Evolutionary conservation across 371 early-diverging fungal genomes (phyloP).

Genomic region (Furculomyces boomerangus): DNA sequence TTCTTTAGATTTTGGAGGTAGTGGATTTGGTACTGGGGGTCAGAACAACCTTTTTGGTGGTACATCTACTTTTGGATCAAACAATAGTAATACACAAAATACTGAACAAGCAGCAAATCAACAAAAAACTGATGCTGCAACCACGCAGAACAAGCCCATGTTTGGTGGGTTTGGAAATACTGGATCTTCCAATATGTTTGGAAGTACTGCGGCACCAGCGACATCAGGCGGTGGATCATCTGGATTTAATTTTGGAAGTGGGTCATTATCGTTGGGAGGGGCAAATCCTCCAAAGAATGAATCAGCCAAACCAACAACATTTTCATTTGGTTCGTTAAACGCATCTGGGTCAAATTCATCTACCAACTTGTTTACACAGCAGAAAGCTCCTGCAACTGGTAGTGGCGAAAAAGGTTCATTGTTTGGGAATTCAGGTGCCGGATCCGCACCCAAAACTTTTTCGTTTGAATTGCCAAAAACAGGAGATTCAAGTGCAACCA

Average conservation of each 20-base stretch:
- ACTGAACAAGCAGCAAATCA: not conserved
- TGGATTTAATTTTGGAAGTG: not conserved
- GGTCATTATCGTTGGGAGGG: not conserved
- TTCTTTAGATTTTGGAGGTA: too few relatives aligned
- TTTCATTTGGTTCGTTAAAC: too few relatives aligned
- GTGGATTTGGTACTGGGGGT: too few relatives aligned
- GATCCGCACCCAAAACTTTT: not conserved
- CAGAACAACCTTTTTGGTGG: too few relatives aligned
- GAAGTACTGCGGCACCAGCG: not conserved
- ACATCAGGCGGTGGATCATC: not conserved
- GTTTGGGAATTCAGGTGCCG: not conserved
- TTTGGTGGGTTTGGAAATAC: not conserved
- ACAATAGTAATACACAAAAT: not conserved
- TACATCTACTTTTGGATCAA: not conserved
- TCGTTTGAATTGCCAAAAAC: not conserved
- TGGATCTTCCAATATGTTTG: not conserved
- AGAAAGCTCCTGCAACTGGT: not conserved
- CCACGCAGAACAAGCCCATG: not conserved
- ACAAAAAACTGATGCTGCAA: not conserved
- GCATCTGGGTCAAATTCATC: too few relatives aligned
- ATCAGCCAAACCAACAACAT: not conserved
- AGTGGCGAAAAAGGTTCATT: not conserved
- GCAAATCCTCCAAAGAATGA: not conserved
- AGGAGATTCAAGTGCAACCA: not conserved
- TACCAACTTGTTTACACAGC: too few relatives aligned